Evolutionary conservation across 306 rosid genomes (phyloP).

Genomic region (Geum urbanum): DNA sequence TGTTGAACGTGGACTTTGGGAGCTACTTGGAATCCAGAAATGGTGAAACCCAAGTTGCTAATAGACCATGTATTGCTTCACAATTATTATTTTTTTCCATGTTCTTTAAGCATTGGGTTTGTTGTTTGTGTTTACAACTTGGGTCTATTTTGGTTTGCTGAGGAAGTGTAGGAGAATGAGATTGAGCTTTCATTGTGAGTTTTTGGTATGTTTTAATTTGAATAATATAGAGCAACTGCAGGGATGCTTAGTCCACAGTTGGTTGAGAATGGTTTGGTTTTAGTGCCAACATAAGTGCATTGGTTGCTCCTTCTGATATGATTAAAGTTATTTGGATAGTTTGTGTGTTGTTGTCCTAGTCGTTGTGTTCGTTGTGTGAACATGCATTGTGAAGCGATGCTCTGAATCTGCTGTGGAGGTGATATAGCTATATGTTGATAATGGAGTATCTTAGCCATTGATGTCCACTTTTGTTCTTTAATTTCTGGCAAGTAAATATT

Average conservation of each 20-base stretch:
- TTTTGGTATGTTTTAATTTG: neutral
- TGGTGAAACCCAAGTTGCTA: conserved; percentile 18
- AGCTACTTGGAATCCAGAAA: conserved; percentile 41
- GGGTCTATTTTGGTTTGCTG: conserved; percentile 11
- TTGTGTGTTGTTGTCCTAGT: neutral
- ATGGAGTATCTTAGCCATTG: neutral
- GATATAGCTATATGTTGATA: neutral
- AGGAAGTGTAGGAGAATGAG: conserved; percentile 4
- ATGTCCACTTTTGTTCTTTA: too few species aligned
- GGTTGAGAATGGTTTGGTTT: neutral
- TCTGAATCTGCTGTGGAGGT: neutral
- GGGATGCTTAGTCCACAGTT: neutral
- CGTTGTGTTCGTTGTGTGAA: neutral
- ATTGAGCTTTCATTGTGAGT: neutral
- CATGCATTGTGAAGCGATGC: neutral
- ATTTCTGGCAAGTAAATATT: neutral
- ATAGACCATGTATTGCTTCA: conserved; percentile 33
- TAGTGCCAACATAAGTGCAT: neutral
- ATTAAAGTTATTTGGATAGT: neutral
- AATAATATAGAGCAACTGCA: neutral
- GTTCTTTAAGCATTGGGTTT: neutral
- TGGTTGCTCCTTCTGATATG: neutral
- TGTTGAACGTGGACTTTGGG: conserved; percentile 42
- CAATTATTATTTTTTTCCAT: neutral
- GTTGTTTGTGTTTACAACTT: neutral